phyloP scores from a whole-genome alignment of 768 basidiomycete genomes.

The Leccinum uliginosum region DNA sequence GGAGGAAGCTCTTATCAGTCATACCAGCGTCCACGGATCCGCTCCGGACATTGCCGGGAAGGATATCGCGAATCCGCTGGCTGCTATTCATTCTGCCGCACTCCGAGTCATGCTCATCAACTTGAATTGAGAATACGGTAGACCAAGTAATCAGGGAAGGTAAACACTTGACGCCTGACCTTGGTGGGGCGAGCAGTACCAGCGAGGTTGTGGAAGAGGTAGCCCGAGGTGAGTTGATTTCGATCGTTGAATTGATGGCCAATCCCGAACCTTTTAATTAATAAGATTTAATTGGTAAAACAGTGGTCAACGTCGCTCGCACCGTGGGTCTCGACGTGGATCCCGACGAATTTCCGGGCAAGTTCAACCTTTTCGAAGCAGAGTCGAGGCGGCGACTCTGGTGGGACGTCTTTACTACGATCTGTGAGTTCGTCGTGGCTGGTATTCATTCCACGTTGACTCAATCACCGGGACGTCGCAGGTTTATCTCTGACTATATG shows the following conservation, averaged over 20 bases:
- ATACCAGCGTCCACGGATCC: conserved; percentile 87
- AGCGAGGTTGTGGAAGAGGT: conserved; percentile 76
- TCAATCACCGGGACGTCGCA: conserved; percentile 28
- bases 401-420: conserved; percentile 82
- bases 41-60: conserved; percentile 94
- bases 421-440: conserved; percentile 47
- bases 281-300: conserved; percentile 52
- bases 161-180: conserved; percentile 77
- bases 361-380: conserved; percentile 46
- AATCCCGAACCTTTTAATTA: conserved; percentile 5
- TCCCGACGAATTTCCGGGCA: conserved; percentile 48
- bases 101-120: conserved; percentile 96
- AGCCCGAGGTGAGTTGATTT: conserved; percentile 25
- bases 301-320: conserved; percentile 63
- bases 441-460: background rate
- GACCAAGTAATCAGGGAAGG: conserved; percentile 81
- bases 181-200: conserved; percentile 80
- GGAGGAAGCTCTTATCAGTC: conserved; percentile 13
- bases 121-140: conserved; percentile 87
- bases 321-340: conserved; percentile 60
- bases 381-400: conserved; percentile 56
- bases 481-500: conserved; percentile 70
- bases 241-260: conserved; percentile 25
- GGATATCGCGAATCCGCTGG: conserved; percentile 91
- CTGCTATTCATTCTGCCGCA: conserved; percentile 93